A percentile compares a stretch with the other conserved stretches of the same genome.
phyloP scores from a whole-genome alignment of 2,329 filamentous ascomycete species.

The Trematosphaeria pertusa region DNA sequence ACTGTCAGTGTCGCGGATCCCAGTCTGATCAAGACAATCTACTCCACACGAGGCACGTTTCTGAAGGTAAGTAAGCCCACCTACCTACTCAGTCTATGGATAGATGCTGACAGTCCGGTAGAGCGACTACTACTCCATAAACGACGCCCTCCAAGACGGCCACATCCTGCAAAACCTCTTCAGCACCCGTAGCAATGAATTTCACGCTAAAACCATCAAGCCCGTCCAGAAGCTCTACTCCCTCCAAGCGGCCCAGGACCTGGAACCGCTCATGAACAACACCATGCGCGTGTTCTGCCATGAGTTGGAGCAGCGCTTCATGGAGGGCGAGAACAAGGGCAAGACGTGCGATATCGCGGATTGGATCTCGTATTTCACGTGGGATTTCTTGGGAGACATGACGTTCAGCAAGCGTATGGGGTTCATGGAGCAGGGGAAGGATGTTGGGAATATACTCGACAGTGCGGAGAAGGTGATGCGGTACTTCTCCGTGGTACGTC shows the following conservation, averaged over 20 bases:
- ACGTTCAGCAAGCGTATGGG: conserved; percentile 52
- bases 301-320: conserved; percentile 36
- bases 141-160: conserved; percentile 41
- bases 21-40: conserved; percentile 40
- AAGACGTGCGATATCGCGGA: conserved; percentile 41
- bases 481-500: conserved; percentile 28
- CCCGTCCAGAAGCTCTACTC: conserved; percentile 42
- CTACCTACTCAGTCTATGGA: neutral
- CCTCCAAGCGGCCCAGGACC: conserved; percentile 29
- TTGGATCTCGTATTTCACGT: conserved; percentile 42
- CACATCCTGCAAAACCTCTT: conserved; percentile 42
- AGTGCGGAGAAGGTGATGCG: conserved; percentile 22
- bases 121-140: conserved; percentile 42
- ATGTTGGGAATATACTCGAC: conserved; percentile 43
- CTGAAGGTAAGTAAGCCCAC: conserved; percentile 27
- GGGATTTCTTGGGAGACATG: conserved; percentile 48
- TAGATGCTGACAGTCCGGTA: conserved; percentile 7
- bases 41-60: conserved; percentile 41
- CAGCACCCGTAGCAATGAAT: conserved; percentile 40
- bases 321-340: conserved; percentile 28
- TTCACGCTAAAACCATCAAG: conserved; percentile 29
- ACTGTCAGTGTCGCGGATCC: conserved; percentile 39
- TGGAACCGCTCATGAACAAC: conserved; percentile 36
- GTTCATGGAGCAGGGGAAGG: conserved; percentile 50
- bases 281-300: conserved; percentile 28